These are phyloP conservation scores for Plantago coronopus DNA, from an alignment of 305 asterid genomes.

Conservation along the genomic window DNA sequence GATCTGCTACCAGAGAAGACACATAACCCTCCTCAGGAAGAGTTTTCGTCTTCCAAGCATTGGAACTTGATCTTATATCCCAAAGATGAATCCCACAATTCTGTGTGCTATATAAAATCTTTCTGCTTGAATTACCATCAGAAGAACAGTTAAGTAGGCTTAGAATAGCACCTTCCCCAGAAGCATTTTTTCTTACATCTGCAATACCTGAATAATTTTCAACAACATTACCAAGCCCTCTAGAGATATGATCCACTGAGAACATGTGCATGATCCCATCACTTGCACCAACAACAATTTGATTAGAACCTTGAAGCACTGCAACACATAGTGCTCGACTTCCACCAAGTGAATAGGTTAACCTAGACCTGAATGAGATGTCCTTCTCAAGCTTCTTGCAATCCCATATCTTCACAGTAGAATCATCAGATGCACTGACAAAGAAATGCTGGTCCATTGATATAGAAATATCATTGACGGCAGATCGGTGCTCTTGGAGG, in stretches of 20 bases:
- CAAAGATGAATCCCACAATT: conserved; percentile 87
- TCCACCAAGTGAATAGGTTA: conserved; percentile 83
- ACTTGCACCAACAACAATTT: conserved; percentile 87
- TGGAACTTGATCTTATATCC: conserved; percentile 75
- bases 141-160: conserved; percentile 82
- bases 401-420: conserved; percentile 97
- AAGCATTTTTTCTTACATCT: conserved; percentile 62
- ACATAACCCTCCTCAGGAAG: conserved; percentile 84
- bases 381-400: conserved; percentile 97
- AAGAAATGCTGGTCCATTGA: conserved; percentile 92
- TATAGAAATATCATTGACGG: conserved; percentile 86
- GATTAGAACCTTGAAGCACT: conserved; percentile 80
- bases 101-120: conserved; percentile 80
- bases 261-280: conserved; percentile 88
- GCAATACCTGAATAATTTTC: conserved; percentile 94
- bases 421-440: conserved; percentile 97
- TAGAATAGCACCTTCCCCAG: conserved; percentile 80
- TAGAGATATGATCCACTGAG: conserved; percentile 83
- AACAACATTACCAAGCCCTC: conserved; percentile 92
- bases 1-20: conserved; percentile 84
- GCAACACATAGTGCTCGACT: conserved; percentile 86
- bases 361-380: conserved; percentile 91
- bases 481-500: conserved; percentile 91
- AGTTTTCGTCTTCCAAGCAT: conserved; percentile 80
- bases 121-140: conserved; percentile 63